Evolutionary conservation across 495 filamentous ascomycete genomes (phyloP).

Genomic region (Penicillium ucsense): DNA sequence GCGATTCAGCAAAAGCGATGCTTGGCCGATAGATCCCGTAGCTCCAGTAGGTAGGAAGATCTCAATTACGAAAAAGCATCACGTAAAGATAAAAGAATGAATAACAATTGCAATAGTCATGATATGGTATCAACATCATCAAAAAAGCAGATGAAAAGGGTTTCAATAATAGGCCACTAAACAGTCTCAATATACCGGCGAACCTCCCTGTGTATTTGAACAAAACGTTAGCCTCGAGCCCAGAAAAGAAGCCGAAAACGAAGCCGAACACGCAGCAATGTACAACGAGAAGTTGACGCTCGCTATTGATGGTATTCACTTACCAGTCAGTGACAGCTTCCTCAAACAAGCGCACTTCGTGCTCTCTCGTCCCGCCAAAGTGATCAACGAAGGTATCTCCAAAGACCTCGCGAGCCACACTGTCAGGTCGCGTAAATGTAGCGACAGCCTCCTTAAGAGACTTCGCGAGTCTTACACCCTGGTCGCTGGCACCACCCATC

Average conservation of each 20-base stretch:
- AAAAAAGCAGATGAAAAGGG: not conserved
- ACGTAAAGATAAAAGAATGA: not conserved
- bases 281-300: no score
- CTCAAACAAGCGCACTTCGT: slow-evolving; percentile 87
- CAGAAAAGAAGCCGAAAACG: slow-evolving; percentile 3
- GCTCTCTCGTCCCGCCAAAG: slow-evolving; percentile 83
- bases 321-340: slow-evolving; percentile 93
- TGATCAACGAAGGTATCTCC: slow-evolving; percentile 95
- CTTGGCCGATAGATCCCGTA: no score
- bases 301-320: slow-evolving; percentile 13
- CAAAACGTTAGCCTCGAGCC: not conserved
- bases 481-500: slow-evolving; percentile 56
- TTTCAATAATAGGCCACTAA: not conserved
- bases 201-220: slow-evolving; percentile 32
- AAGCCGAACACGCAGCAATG: not conserved
- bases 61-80: not conserved
- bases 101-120: not conserved
- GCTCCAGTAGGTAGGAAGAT: no score
- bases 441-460: slow-evolving; percentile 71
- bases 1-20: no score
- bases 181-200: slow-evolving; percentile 44
- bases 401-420: slow-evolving; percentile 83
- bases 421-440: slow-evolving; percentile 61
- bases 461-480: slow-evolving; percentile 61
- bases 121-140: slow-evolving; percentile 1